These are phyloP conservation scores for Arthrobotrys megalospora DNA, from an alignment of 2,329 filamentous ascomycete species.

Conservation along the genomic window DNA sequence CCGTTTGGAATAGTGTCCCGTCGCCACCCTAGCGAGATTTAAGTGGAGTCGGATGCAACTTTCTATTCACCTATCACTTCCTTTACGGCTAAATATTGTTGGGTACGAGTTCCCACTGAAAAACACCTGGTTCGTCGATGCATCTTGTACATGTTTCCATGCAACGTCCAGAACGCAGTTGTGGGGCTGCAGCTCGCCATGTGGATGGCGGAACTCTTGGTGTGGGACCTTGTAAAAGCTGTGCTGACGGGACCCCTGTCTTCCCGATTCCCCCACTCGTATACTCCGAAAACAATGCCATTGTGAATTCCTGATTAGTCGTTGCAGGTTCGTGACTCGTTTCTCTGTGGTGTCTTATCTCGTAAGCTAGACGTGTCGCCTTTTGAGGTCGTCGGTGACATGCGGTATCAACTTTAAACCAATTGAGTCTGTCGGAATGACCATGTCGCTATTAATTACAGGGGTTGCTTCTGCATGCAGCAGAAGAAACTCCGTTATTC, in stretches of 20 bases:
- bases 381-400: neutral
- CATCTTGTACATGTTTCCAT: constrained; percentile 1
- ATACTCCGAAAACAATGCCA: constrained; percentile 4
- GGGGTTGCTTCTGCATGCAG: too few species aligned
- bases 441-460: too few species aligned
- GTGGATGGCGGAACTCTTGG: constrained; percentile 2
- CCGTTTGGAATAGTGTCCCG: neutral
- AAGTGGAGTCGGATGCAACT: neutral
- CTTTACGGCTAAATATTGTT: neutral
- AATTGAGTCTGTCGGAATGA: neutral
- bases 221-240: neutral
- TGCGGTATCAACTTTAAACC: neutral
- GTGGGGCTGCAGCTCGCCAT: constrained; percentile 6
- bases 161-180: neutral
- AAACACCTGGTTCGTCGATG: neutral
- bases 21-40: neutral
- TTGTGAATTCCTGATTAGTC: neutral
- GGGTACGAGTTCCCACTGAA: neutral
- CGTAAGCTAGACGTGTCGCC: neutral
- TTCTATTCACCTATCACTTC: neutral
- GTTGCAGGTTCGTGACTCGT: neutral
- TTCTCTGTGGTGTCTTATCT: neutral
- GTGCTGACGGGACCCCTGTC: constrained; percentile 15
- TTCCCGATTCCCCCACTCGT: constrained; percentile 21
- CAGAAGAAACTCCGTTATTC: too few species aligned